Percentiles rank a stretch among this genome's conserved stretches.
These are phyloP conservation scores for Protomyces lactucae-debilis DNA, from an alignment of 1,139 yeast genomes.

Conservation along the genomic window DNA sequence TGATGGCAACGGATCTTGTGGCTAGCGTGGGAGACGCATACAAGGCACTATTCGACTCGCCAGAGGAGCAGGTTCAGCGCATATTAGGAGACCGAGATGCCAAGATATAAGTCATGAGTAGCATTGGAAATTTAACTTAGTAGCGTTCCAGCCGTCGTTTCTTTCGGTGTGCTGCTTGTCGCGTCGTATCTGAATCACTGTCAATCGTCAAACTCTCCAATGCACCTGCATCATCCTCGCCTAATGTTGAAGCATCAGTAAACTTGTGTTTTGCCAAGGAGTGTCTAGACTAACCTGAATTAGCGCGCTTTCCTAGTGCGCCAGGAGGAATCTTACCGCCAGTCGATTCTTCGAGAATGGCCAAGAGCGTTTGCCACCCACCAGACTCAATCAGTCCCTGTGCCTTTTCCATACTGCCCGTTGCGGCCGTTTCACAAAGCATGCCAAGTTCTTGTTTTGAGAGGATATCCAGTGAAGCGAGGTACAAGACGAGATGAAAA, in stretches of 20 bases:
- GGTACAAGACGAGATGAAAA: constrained; percentile 67
- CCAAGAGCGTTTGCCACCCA: constrained; percentile 71
- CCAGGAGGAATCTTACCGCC: not conserved
- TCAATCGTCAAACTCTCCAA: not conserved
- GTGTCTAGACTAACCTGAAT: not conserved
- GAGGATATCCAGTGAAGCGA: constrained; percentile 36
- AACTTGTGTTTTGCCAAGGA: not conserved
- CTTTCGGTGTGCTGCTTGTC: not conserved
- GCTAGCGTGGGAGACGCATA: constrained; percentile 62
- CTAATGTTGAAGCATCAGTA: not conserved
- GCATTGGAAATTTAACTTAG: not conserved
- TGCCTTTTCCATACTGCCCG: constrained; percentile 42
- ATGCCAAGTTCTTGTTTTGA: constrained; percentile 17
- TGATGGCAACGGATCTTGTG: constrained; percentile 81
- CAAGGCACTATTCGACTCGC: constrained; percentile 46
- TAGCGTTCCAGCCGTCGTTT: not conserved
- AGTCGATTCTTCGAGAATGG: constrained; percentile 42
- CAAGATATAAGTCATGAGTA: constrained; percentile 3
- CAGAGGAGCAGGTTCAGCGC: not conserved
- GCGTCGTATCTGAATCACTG: not conserved
- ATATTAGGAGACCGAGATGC: not conserved
- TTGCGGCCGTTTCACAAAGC: constrained; percentile 38
- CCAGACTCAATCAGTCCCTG: constrained; percentile 56
- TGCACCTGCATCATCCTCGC: not conserved
- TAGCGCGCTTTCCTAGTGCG: constrained; percentile 1